phyloP scores from a whole-genome alignment of 2,329 filamentous ascomycete species.

The Aspergillus transmontanensis region DNA sequence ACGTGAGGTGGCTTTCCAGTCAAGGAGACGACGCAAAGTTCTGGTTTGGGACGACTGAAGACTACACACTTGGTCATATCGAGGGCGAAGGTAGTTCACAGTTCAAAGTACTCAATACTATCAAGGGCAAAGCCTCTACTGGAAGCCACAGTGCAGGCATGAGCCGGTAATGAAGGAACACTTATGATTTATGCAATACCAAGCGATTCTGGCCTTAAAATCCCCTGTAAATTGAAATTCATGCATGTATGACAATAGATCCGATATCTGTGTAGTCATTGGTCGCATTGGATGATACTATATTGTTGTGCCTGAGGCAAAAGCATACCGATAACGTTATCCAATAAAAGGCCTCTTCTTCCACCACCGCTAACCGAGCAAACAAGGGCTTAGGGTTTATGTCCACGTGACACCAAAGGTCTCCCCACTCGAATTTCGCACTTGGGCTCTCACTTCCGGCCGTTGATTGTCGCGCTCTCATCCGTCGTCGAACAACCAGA shows the following conservation, averaged over 20 bases:
- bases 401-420: conserved; percentile 30
- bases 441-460: conserved; percentile 29
- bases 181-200: neutral
- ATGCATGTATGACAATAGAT: neutral
- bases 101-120: conserved; percentile 33
- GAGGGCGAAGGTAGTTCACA: conserved; percentile 22
- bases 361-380: conserved; percentile 23
- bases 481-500: conserved; percentile 39
- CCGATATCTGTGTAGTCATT: neutral
- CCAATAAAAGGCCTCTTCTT: conserved; percentile 12
- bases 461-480: conserved; percentile 27
- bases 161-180: conserved; percentile 19
- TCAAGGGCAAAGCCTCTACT: conserved; percentile 25
- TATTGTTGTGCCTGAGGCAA: conserved; percentile 9
- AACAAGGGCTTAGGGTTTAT: conserved; percentile 38
- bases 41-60: conserved; percentile 40
- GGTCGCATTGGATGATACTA: neutral
- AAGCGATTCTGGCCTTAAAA: neutral
- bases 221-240: neutral
- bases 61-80: conserved; percentile 38
- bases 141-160: conserved; percentile 21
- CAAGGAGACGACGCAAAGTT: conserved; percentile 28
- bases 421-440: conserved; percentile 44
- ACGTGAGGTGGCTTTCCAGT: conserved; percentile 35
- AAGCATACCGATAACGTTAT: conserved; percentile 4